Percentiles rank a stretch among this genome's conserved stretches.
These are phyloP conservation scores for Synchytrium microbalum DNA, from an alignment of 371 early-diverging fungal species.

Conservation along the genomic window DNA sequence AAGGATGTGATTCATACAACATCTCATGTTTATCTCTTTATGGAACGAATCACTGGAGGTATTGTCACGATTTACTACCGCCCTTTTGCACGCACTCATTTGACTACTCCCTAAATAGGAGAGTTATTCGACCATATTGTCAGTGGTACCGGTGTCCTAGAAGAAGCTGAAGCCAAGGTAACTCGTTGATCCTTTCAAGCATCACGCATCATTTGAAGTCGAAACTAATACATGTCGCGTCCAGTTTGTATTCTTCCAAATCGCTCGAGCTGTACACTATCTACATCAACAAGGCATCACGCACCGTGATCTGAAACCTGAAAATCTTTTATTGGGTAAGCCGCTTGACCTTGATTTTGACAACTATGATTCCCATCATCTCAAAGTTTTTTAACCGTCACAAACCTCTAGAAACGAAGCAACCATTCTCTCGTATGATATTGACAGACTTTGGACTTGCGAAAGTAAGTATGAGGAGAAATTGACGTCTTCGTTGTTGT, in stretches of 20 bases:
- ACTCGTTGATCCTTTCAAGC: no score
- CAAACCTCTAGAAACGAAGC: not conserved
- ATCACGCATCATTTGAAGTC: no score
- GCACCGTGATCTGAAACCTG: slow-evolving; percentile 24
- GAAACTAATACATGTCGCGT: no score
- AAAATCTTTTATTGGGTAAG: slow-evolving; percentile 20
- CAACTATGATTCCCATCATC: slow-evolving; percentile 4
- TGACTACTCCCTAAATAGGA: slow-evolving; percentile 5
- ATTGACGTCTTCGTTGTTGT: no score
- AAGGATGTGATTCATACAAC: slow-evolving; percentile 13
- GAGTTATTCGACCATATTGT: slow-evolving; percentile 22
- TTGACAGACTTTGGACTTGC: slow-evolving; percentile 1
- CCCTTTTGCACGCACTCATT: no score
- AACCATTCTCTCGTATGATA: not conserved
- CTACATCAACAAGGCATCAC: slow-evolving; percentile 20
- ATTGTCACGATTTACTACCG: slow-evolving; percentile 2
- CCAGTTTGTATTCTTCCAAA: not conserved
- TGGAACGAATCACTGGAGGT: slow-evolving; percentile 20
- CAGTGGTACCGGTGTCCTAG: slow-evolving; percentile 6
- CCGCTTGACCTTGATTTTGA: slow-evolving; percentile 8
- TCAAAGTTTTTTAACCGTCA: not conserved
- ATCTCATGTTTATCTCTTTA: slow-evolving; percentile 12
- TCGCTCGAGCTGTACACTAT: slow-evolving; percentile 7
- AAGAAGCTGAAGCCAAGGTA: slow-evolving; percentile 8
- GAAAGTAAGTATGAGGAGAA: not conserved